Conservation (phyloP, 2,329 filamentous ascomycete species). For the Penicillium concentricum region DNA sequence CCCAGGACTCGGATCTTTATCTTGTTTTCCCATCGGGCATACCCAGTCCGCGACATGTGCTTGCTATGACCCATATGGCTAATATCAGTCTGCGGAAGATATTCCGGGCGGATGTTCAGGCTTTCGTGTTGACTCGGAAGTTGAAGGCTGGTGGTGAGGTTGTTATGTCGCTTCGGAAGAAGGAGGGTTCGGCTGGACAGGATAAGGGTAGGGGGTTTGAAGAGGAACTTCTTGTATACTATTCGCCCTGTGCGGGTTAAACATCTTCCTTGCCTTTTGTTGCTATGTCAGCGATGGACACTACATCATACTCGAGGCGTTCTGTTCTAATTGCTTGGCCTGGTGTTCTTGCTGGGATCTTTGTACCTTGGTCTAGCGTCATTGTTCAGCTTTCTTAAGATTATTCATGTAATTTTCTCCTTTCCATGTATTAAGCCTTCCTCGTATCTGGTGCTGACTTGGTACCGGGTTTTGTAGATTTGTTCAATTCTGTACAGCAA, state of each 20-base stretch:
- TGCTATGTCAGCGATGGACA: background rate
- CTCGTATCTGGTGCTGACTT: too few relatives aligned
- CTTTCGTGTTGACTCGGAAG: background rate
- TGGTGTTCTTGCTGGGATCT: background rate
- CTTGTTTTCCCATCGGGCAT: conserved; percentile 38
- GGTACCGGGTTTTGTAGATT: too few relatives aligned
- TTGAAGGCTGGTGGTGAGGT: background rate
- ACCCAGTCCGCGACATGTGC: conserved; percentile 31
- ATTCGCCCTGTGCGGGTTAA: background rate
- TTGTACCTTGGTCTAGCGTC: background rate
- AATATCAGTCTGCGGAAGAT: conserved; percentile 38
- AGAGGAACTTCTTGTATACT: background rate
- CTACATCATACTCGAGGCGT: background rate
- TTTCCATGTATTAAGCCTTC: background rate
- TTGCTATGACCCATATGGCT: conserved; percentile 40
- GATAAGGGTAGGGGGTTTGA: background rate
- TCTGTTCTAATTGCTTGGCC: background rate
- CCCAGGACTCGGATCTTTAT: conserved; percentile 33
- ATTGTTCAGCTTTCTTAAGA: background rate
- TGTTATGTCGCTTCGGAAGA: background rate
- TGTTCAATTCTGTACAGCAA: background rate
- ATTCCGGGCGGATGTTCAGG: conserved; percentile 12
- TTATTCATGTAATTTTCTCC: background rate
- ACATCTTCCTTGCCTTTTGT: background rate
- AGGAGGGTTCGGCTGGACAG: background rate